Evolutionary conservation across 208 protist genomes (phyloP).

Genomic region (Acanthamoeba royreba): DNA sequence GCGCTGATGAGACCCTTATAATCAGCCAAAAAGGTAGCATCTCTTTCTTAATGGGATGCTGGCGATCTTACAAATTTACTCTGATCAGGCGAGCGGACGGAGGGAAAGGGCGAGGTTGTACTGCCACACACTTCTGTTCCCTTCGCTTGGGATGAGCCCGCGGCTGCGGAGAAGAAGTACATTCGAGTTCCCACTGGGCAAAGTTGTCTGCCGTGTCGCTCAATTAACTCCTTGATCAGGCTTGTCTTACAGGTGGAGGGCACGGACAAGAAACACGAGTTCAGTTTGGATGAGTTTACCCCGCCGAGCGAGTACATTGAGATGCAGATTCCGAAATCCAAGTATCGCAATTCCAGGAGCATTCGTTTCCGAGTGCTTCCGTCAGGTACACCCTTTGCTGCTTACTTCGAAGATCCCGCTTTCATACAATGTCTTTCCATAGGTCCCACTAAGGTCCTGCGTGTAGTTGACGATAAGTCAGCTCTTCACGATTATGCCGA

Average conservation of each 20-base stretch:
- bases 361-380: not conserved
- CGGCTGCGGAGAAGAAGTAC: not conserved
- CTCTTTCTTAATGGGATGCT: not conserved
- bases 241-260: not conserved
- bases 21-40: not conserved
- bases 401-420: not conserved
- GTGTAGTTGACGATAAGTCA: not conserved
- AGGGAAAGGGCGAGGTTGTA: not conserved
- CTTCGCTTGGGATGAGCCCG: slow-evolving; percentile 38
- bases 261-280: not conserved
- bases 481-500: not conserved
- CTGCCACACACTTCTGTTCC: not conserved
- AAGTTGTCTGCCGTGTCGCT: not conserved
- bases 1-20: slow-evolving; percentile 17
- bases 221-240: not conserved
- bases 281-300: slow-evolving; percentile 40
- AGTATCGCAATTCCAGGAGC: not conserved
- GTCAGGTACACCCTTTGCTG: not conserved
- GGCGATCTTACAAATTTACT: not conserved
- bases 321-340: not conserved
- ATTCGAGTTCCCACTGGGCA: not conserved
- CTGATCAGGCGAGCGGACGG: not conserved
- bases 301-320: not conserved
- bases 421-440: not conserved
- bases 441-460: slow-evolving; percentile 41